phyloP scores from a whole-genome alignment of 768 basidiomycete genomes.

The Lactarius sanguifluus region DNA sequence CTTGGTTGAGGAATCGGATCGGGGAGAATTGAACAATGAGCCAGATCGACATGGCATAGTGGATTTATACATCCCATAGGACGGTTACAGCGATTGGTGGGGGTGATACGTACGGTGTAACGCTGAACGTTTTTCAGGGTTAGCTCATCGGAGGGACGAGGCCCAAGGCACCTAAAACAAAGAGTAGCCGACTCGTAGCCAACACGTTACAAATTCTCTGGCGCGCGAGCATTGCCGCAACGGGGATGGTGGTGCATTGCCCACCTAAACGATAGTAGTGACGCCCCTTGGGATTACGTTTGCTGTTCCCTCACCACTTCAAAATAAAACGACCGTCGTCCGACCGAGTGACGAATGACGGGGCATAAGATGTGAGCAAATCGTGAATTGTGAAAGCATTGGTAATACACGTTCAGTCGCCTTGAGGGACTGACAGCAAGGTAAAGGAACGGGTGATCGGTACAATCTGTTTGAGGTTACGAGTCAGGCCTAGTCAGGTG shows the following conservation, averaged over 20 bases:
- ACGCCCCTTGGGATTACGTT: neutral
- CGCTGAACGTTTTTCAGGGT: neutral
- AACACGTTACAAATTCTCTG: neutral
- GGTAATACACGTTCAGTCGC: conserved; percentile 11
- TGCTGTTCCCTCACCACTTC: neutral
- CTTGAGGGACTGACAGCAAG: neutral
- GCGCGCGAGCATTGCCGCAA: neutral
- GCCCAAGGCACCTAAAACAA: neutral
- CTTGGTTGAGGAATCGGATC: conserved; percentile 4
- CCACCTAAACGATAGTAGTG: neutral
- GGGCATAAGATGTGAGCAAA: neutral
- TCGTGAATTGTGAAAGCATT: neutral
- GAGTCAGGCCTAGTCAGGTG: neutral
- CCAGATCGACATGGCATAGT: neutral
- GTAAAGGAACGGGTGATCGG: neutral
- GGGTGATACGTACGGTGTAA: conserved; percentile 1
- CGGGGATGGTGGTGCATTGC: neutral
- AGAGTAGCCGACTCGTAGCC: neutral
- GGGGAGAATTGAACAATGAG: conserved; percentile 1
- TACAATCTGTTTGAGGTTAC: neutral
- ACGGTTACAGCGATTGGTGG: neutral
- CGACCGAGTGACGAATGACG: neutral
- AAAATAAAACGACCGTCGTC: neutral
- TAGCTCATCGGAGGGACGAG: neutral
- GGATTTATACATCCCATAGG: conserved; percentile 6